A percentile compares a stretch with the other conserved stretches of the same genome.
Evolutionary conservation across 2,329 filamentous ascomycete genomes (phyloP).

Genomic region (Knufia petricola): DNA sequence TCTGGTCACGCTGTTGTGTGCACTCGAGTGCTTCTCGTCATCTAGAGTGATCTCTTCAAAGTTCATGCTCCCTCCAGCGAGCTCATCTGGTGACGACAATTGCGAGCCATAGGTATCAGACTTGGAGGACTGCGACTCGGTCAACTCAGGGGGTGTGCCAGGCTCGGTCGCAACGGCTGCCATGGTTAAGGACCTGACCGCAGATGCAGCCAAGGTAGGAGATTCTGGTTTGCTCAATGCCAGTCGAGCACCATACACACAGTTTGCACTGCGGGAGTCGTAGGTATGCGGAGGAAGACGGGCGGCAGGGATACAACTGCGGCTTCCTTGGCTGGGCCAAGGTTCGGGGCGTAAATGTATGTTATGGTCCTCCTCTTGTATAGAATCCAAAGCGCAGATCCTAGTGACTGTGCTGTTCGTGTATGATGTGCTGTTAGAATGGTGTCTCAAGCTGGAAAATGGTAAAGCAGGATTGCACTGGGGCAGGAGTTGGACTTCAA

Average conservation of each 20-base stretch:
- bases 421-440: not conserved
- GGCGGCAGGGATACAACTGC: not conserved
- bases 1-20: not conserved
- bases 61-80: constrained; percentile 63
- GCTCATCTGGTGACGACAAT: constrained; percentile 48
- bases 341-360: no score
- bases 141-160: constrained; percentile 68
- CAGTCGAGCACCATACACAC: not conserved
- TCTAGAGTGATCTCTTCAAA: constrained; percentile 92
- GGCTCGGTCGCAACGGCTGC: constrained; percentile 39
- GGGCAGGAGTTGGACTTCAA: not conserved
- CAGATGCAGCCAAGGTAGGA: constrained; percentile 2
- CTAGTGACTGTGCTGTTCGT: constrained; percentile 2
- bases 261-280: no score
- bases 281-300: no score
- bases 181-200: constrained; percentile 23
- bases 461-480: constrained; percentile 6
- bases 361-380: constrained; percentile 3
- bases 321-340: no score
- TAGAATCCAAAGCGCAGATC: not conserved
- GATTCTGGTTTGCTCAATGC: not conserved
- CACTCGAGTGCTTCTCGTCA: constrained; percentile 45
- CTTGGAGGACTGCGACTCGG: constrained; percentile 78
- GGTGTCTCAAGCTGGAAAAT: not conserved
- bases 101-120: constrained; percentile 73